A percentile compares a stretch with the other conserved stretches of the same genome.
phyloP scores from a whole-genome alignment of 106 monocot species.

The Posidonia australis region DNA sequence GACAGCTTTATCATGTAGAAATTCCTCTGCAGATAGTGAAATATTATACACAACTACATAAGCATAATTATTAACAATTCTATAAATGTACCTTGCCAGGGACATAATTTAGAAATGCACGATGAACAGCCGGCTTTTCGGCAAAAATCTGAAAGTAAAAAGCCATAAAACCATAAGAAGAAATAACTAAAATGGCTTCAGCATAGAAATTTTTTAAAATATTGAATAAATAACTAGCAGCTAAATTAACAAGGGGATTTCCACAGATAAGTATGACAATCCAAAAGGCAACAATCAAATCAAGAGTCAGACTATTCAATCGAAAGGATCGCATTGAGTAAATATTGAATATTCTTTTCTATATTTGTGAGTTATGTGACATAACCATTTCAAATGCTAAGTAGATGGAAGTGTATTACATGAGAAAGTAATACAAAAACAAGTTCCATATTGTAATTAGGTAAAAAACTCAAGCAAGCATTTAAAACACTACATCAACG shows the following conservation, averaged over 20 bases:
- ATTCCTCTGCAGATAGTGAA: too few relatives aligned
- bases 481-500: too few relatives aligned
- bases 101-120: slow-evolving; percentile 79
- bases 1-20: too few relatives aligned
- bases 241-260: neutral
- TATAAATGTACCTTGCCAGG: slow-evolving; percentile 53
- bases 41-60: too few relatives aligned
- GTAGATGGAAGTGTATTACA: too few relatives aligned
- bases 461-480: neutral
- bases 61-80: too few relatives aligned
- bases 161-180: neutral
- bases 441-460: neutral
- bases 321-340: too few relatives aligned
- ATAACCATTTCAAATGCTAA: too few relatives aligned
- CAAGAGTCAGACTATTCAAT: too few relatives aligned
- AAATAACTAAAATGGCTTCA: neutral
- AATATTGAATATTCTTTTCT: too few relatives aligned
- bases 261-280: neutral
- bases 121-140: slow-evolving; percentile 96
- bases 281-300: neutral
- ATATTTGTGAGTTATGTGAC: too few relatives aligned
- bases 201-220: neutral
- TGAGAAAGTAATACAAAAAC: too few relatives aligned
- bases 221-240: neutral
- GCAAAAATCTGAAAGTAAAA: slow-evolving; percentile 78